Percentiles rank a stretch among this genome's conserved stretches.
Evolutionary conservation across 1,284 basidiomycete species (phyloP).

Genomic region (Tilletia horrida): DNA sequence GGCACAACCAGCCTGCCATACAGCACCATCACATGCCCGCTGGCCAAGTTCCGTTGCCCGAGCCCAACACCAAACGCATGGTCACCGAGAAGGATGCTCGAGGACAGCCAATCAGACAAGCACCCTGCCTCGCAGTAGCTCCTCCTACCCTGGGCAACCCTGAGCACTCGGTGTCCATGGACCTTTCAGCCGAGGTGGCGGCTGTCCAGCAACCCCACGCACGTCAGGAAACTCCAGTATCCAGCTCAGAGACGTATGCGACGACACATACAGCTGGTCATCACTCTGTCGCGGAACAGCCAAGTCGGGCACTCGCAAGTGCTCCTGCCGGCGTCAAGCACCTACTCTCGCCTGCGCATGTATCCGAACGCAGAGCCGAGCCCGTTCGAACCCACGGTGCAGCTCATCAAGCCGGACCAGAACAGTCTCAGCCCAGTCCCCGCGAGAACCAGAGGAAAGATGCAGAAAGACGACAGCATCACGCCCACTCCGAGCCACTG

Average conservation of each 20-base stretch:
- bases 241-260: neutral
- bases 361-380: neutral
- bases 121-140: slow-evolving; percentile 4
- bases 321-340: neutral
- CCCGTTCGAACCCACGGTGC: too few relatives aligned
- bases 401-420: neutral
- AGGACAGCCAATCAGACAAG: neutral
- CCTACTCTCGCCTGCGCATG: neutral
- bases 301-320: neutral
- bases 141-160: neutral
- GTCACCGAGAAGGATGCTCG: neutral
- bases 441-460: neutral
- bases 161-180: slow-evolving; percentile 15
- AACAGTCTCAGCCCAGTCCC: neutral
- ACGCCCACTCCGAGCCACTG: neutral
- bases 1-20: neutral
- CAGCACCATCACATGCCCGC: slow-evolving; percentile 6
- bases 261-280: neutral
- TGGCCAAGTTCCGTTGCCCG: neutral
- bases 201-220: neutral
- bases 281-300: neutral
- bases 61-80: neutral
- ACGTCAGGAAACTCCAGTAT: neutral
- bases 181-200: slow-evolving; percentile 1
- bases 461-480: neutral